Evolutionary conservation across 805 yeast genomes (phyloP).

Genomic region (Ogataea trehaloabstinens): DNA sequence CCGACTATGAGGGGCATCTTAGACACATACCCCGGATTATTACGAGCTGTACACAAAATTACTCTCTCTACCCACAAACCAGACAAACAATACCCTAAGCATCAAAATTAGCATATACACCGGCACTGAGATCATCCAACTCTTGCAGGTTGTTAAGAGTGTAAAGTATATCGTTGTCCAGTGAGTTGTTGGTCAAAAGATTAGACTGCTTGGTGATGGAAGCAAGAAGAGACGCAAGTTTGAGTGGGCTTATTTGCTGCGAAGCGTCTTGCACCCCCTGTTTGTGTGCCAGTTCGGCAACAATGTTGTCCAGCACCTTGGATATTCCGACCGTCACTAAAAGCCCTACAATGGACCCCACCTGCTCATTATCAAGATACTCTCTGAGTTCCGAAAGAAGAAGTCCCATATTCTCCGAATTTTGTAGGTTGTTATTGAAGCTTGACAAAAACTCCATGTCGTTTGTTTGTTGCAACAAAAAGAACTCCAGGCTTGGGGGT

Average conservation of each 20-base stretch:
- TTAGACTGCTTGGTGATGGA: slow-evolving; percentile 63
- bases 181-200: slow-evolving; percentile 28
- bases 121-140: slow-evolving; percentile 84
- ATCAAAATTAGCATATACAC: slow-evolving; percentile 78
- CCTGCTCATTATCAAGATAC: slow-evolving; percentile 28
- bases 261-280: slow-evolving; percentile 10
- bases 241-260: too few species aligned
- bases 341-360: slow-evolving; percentile 31
- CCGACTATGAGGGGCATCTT: too few species aligned
- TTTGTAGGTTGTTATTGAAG: slow-evolving; percentile 25
- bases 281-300: slow-evolving; percentile 5
- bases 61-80: too few species aligned
- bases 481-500: slow-evolving; percentile 49
- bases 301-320: slow-evolving; percentile 46
- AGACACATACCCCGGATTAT: too few species aligned
- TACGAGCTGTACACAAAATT: too few species aligned
- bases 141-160: slow-evolving; percentile 54
- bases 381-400: slow-evolving; percentile 30
- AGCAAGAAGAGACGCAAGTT: slow-evolving; percentile 71
- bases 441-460: slow-evolving; percentile 38
- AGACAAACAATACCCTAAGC: too few species aligned
- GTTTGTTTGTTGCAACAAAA: slow-evolving; percentile 53
- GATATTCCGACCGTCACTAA: slow-evolving; percentile 45
- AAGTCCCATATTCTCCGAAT: slow-evolving; percentile 27
- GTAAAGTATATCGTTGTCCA: slow-evolving; percentile 30